Percentiles rank a stretch among this genome's conserved stretches.
These are phyloP conservation scores for Danielia oregonensis DNA, from an alignment of 805 yeast genomes.

Conservation along the genomic window DNA sequence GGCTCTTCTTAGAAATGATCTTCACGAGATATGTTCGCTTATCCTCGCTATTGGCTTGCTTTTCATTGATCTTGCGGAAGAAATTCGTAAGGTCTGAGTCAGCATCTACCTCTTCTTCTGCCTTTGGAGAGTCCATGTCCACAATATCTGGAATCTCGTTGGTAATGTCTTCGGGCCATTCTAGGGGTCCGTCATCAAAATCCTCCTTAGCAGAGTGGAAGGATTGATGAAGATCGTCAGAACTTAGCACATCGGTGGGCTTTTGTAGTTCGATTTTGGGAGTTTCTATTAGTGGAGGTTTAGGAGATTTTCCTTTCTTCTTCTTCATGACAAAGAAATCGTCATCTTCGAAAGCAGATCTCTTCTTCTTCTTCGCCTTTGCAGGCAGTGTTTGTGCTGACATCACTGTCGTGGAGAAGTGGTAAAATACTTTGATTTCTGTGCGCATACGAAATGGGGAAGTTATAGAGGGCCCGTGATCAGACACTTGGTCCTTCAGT, in stretches of 20 bases:
- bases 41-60: slow-evolving; percentile 19
- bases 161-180: neutral
- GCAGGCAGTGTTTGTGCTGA: slow-evolving; percentile 3
- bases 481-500: too few species aligned
- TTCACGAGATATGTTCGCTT: slow-evolving; percentile 27
- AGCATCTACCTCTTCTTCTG: slow-evolving; percentile 3
- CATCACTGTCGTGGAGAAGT: too few species aligned
- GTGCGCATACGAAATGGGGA: too few species aligned
- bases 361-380: slow-evolving; percentile 9
- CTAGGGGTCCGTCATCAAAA: slow-evolving; percentile 4
- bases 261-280: neutral
- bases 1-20: slow-evolving; percentile 24
- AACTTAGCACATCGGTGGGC: neutral
- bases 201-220: slow-evolving; percentile 9
- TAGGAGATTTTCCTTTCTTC: slow-evolving; percentile 8
- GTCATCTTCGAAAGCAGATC: slow-evolving; percentile 18
- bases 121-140: neutral
- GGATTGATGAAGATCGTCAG: slow-evolving; percentile 1
- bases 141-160: neutral
- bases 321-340: slow-evolving; percentile 28
- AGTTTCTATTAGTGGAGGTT: too few species aligned
- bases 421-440: too few species aligned
- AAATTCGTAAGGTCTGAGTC: slow-evolving; percentile 12
- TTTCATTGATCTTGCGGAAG: slow-evolving; percentile 3
- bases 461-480: too few species aligned